Conservation (phyloP, 805 yeast species). For the Lipomyces spencermartinsiae region DNA sequence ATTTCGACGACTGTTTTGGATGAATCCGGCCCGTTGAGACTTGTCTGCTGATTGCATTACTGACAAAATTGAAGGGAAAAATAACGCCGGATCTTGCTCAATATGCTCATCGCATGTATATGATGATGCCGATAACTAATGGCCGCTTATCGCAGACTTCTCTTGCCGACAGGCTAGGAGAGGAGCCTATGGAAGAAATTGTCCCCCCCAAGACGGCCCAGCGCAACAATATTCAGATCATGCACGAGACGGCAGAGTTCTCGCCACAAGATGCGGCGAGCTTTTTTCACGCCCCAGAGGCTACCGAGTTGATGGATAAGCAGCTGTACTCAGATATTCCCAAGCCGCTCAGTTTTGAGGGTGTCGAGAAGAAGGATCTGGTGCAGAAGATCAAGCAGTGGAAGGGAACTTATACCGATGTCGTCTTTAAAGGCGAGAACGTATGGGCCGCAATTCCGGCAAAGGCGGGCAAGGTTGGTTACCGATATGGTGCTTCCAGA, state of each 20-base stretch:
- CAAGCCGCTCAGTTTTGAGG: conserved; percentile 43
- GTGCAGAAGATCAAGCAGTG: conserved; percentile 46
- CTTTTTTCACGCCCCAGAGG: conserved; percentile 84
- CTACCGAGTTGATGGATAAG: conserved; percentile 69
- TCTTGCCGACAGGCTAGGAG: conserved; percentile 15
- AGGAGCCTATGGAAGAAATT: conserved; percentile 30
- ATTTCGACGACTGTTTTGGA: neutral
- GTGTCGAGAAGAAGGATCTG: conserved; percentile 52
- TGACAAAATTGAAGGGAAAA: conserved; percentile 48
- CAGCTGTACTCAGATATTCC: neutral
- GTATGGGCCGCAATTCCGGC: conserved; percentile 78
- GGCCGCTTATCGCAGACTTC: conserved; percentile 41
- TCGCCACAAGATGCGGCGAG: conserved; percentile 96
- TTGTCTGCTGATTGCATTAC: neutral
- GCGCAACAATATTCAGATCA: conserved; percentile 92
- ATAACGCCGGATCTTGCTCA: conserved; percentile 62
- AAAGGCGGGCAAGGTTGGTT: conserved; percentile 84
- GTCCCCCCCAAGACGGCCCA: conserved; percentile 62
- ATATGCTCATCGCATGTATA: conserved; percentile 68
- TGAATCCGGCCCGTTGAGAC: neutral
- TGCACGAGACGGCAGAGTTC: conserved; percentile 93
- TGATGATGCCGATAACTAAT: conserved; percentile 75
- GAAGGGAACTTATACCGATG: conserved; percentile 13
- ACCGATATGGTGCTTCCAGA: conserved; percentile 86
- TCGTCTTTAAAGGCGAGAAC: conserved; percentile 68